Evolutionary conservation across 2,329 filamentous ascomycete species (phyloP), one percentile per base, ranked within the genome.

Genomic region (Trichoderma gracile): DNA sequence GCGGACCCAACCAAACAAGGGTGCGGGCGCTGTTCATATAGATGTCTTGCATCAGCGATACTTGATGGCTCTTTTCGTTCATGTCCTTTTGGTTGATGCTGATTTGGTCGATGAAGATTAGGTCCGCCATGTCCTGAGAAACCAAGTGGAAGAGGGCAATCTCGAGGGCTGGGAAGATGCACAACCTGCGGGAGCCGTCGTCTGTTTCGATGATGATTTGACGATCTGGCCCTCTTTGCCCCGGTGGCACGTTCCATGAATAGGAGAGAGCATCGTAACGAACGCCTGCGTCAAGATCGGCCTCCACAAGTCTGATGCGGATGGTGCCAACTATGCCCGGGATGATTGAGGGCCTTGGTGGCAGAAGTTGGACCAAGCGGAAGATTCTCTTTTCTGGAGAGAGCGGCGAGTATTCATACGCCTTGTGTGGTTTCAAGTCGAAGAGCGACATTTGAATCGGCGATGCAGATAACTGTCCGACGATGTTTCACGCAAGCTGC

Each of bases 201-300:
- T 38, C 25, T 1, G 62, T 65, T 23, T 73, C 69, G n/a, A 76
- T 67, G 19, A 73, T 57, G 17, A 77, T 65, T n/a, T 59, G 64
- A 6, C 74, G 68, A 49, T 71, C 61, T 5, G 72, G 70, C 5
- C 27, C 30, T n/a, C 47, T 21, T 3, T 50, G 14, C 0, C 52
- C 38, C 2, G 69, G 65, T 5, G 65, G 66, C 33, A 60, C 10
- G n/a, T 66, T 69, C 74, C 73, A 76, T 3, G 67, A 67, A 46
- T 76, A 76, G 3, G 73, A 75, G 15, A 76, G 69, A 15, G 74
- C 69, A 43, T 75, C 71, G 49, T 74, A 75, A 6, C 55, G 21
- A 6, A 58, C 38, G 9, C 46, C 47, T 3, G 47, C 64, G 46
- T 68, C 69, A 17, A 70, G 59, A 53, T 69, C 65, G 5, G 52